phyloP scores from a whole-genome alignment of 1,284 basidiomycete genomes.

The Hymenochaete sp. region DNA sequence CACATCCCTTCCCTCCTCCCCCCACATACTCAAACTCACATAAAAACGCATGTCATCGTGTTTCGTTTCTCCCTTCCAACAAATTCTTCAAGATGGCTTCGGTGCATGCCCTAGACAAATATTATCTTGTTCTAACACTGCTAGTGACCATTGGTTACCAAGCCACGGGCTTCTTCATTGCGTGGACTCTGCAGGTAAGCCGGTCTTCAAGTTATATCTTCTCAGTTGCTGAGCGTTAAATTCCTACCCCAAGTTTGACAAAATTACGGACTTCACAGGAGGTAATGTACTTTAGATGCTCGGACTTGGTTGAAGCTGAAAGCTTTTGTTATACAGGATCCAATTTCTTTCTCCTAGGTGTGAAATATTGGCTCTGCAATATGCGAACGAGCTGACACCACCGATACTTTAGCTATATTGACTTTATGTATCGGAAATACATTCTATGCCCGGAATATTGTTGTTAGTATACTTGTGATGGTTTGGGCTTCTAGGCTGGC shows the following conservation, averaged over 20 bases:
- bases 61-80: not conserved
- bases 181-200: constrained; percentile 49
- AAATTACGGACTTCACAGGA: constrained; percentile 63
- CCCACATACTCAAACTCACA: no score
- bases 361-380: constrained; percentile 1
- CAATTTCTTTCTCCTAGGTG: constrained; percentile 59
- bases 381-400: not conserved
- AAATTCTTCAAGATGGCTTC: constrained; percentile 29
- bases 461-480: constrained; percentile 53
- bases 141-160: constrained; percentile 64
- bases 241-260: constrained; percentile 46
- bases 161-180: constrained; percentile 56
- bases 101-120: constrained; percentile 50
- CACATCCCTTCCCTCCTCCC: not conserved
- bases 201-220: not conserved
- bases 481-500: constrained; percentile 53
- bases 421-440: constrained; percentile 46
- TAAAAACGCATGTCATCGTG: no score
- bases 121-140: constrained; percentile 59
- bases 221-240: not conserved
- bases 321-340: constrained; percentile 34
- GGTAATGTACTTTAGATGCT: constrained; percentile 28
- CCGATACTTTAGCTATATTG: constrained; percentile 34
- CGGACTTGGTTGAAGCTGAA: constrained; percentile 6
- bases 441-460: constrained; percentile 53